Conservation (phyloP, 2,329 filamentous ascomycete genomes). For the Colletotrichum eremochloae region DNA sequence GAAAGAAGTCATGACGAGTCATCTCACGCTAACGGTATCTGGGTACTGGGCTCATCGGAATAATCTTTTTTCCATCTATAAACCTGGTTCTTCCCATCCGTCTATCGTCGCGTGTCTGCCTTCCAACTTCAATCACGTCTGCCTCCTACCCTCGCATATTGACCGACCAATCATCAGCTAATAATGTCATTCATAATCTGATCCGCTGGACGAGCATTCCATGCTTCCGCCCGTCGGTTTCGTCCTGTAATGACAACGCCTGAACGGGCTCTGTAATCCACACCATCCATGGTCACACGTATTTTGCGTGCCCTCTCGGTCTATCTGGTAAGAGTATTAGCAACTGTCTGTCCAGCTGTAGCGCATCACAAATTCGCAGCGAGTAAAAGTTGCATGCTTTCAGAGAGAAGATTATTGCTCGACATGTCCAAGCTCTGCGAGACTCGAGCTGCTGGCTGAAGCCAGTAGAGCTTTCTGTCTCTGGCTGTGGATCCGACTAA, state of each 20-base stretch:
- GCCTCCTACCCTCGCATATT: not conserved
- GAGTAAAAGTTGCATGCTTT: conserved; percentile 44
- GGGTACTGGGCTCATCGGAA: not conserved
- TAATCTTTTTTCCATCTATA: not conserved
- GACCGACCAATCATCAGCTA: not conserved
- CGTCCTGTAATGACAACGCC: not conserved
- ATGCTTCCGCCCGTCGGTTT: not conserved
- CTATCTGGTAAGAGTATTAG: conserved; percentile 4
- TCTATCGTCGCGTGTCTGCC: not conserved
- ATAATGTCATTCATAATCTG: not conserved
- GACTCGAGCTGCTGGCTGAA: conserved; percentile 44
- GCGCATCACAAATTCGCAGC: not conserved
- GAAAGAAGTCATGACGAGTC: not conserved
- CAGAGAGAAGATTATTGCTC: conserved; percentile 71
- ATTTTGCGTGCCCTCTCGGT: not conserved
- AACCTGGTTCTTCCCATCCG: not conserved
- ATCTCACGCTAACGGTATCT: not conserved
- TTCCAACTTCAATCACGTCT: not conserved
- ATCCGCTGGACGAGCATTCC: not conserved
- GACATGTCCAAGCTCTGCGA: conserved; percentile 56
- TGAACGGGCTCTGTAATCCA: not conserved
- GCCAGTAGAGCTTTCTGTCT: conserved; percentile 44
- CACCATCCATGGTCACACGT: not conserved
- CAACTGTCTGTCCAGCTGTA: not conserved
- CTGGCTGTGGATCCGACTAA: conserved; percentile 78